Percentiles rank a stretch among this genome's conserved stretches.
These are phyloP conservation scores for Phytophthora hibernalis DNA, from an alignment of 352 stramenopile species.

Conservation along the genomic window DNA sequence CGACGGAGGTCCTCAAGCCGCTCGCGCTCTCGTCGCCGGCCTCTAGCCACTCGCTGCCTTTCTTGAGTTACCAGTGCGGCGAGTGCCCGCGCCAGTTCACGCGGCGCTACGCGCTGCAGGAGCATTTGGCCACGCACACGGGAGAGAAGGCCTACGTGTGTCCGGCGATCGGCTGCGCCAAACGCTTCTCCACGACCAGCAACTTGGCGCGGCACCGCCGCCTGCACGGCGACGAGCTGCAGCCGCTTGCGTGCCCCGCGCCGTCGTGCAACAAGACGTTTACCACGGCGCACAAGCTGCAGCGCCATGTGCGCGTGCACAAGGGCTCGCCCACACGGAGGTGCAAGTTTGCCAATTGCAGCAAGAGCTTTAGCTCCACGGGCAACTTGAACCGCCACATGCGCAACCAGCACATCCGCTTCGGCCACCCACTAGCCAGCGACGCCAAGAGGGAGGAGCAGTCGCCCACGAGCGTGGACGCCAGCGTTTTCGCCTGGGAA, in stretches of 20 bases:
- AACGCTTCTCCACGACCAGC: slow-evolving; percentile 60
- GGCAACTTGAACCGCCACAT: slow-evolving; percentile 71
- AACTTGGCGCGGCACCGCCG: slow-evolving; percentile 55
- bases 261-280: slow-evolving; percentile 43
- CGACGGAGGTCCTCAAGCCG: slow-evolving; percentile 25
- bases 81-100: slow-evolving; percentile 43
- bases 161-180: slow-evolving; percentile 42
- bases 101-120: slow-evolving; percentile 50
- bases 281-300: slow-evolving; percentile 52
- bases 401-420: slow-evolving; percentile 54
- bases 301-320: slow-evolving; percentile 63
- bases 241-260: slow-evolving; percentile 33
- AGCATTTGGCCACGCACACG: slow-evolving; percentile 56
- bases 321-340: slow-evolving; percentile 37
- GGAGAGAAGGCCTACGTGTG: slow-evolving; percentile 62
- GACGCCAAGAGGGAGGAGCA: slow-evolving; percentile 19
- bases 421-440: slow-evolving; percentile 33
- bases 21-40: slow-evolving; percentile 15
- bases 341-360: slow-evolving; percentile 53
- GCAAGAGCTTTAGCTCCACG: slow-evolving; percentile 71
- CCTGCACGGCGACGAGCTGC: slow-evolving; percentile 45
- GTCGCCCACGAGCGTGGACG: slow-evolving; percentile 35
- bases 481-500: slow-evolving; percentile 14
- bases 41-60: slow-evolving; percentile 1
- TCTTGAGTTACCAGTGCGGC: slow-evolving; percentile 41